Evolutionary conservation across 441 rosid species (phyloP), one percentile per base, ranked within the genome.

Genomic region (Populus hybrid): DNA sequence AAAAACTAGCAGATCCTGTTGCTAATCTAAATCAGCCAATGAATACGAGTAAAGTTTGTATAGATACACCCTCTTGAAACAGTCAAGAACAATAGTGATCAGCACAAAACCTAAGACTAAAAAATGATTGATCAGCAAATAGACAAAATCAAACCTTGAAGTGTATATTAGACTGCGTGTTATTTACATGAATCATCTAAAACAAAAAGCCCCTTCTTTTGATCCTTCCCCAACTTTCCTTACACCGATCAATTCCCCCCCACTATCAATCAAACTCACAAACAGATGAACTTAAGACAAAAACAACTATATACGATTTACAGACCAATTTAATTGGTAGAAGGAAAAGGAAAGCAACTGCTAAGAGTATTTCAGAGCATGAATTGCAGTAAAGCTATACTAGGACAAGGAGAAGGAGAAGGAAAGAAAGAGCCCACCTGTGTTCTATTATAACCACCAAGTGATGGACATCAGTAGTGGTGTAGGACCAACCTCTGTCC

Each of bases 111-210:
- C 21, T 18, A 53, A 6, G 61, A 53, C 61, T 53, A 2, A 53
- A 5, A 53, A 18, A 53, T 53, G 9, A 53, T 53, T 53, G 61
- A 18, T 69, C 35, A n/a, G 16, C 23, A 23, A 67, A 23, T 20
- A 28, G 72, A 16, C 24, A 28, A 66, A 30, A 77, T 42, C 76
- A 57, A 82, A 70, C 70, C 66, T 69, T 73, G 24, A 42, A 59
- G 66, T 59, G 61, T 70, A 79, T 46, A 20, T 70, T 8, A 63
- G 57, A 21, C 61, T 53, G 9, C 8, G 78, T 64, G 71, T 72
- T 65, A 80, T 83, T 71, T 72, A 83, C 82, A 80, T 30, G 70
- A 80, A 74, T 61, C 67, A 5, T 63, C 42, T 65, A 53, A 53
- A 53, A 68, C 46, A 76, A 30, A 34, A 73, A 59, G 28, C 61